Conservation (phyloP, 108 stramenopile genomes). For the Skeletonema tropicum region DNA sequence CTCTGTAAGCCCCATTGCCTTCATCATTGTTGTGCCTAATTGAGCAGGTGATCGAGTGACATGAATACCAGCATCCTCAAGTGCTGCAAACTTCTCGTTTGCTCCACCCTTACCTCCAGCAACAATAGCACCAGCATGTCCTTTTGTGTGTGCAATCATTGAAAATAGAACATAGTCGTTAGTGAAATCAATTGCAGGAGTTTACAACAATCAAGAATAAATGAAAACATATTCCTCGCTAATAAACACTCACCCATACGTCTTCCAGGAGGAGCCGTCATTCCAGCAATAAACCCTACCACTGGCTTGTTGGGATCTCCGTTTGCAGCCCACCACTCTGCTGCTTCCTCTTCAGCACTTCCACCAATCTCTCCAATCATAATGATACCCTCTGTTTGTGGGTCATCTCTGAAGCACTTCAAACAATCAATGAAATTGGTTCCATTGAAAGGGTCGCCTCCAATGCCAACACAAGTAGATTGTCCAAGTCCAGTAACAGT, state of each 20-base stretch:
- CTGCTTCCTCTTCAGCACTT: slow-evolving; percentile 96
- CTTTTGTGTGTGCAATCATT: not conserved
- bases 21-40: slow-evolving; percentile 95
- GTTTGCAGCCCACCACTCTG: slow-evolving; percentile 95
- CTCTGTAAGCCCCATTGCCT: slow-evolving; percentile 80
- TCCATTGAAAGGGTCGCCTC: slow-evolving; percentile 99
- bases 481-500: slow-evolving; percentile 96
- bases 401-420: slow-evolving; percentile 97
- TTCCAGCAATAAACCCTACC: slow-evolving; percentile 99
- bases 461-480: slow-evolving; percentile 97
- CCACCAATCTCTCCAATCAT: slow-evolving; percentile 99
- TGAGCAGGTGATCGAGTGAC: slow-evolving; percentile 93
- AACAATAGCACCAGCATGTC: slow-evolving; percentile 99
- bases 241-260: slow-evolving; percentile 81
- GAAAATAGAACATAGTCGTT: not conserved
- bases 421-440: slow-evolving; percentile 99
- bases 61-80: slow-evolving; percentile 94
- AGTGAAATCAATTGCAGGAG: not conserved
- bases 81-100: slow-evolving; percentile 92
- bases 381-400: slow-evolving; percentile 97
- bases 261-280: slow-evolving; percentile 98
- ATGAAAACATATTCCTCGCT: too few species aligned
- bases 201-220: not conserved
- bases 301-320: slow-evolving; percentile 99
- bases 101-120: slow-evolving; percentile 98